Percentiles rank a stretch among this genome's conserved stretches.
Evolutionary conservation across 208 protist genomes (phyloP).

Genomic region (Angomonas deanei): DNA sequence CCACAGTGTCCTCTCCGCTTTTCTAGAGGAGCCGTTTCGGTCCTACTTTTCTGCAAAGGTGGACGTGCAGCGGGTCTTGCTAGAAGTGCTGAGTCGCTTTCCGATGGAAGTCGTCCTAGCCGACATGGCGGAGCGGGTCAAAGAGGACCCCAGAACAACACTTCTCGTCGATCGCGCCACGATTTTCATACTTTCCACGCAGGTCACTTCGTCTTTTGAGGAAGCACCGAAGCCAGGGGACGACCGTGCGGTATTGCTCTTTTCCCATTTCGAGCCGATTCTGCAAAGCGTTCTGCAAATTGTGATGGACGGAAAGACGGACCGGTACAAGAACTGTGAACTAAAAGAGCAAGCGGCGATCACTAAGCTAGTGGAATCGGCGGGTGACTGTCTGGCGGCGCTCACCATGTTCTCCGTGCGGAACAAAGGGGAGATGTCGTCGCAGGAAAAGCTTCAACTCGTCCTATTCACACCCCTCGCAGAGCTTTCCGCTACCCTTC

Average conservation of each 20-base stretch:
- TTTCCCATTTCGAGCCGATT: not conserved
- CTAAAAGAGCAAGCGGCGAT: no score
- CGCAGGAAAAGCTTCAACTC: no score
- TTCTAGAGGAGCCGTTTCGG: not conserved
- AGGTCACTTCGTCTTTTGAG: not conserved
- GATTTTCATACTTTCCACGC: slow-evolving; percentile 11
- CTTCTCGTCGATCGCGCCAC: slow-evolving; percentile 12
- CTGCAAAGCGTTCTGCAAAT: not conserved
- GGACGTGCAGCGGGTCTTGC: slow-evolving; percentile 26
- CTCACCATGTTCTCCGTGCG: no score
- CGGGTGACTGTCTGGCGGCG: no score
- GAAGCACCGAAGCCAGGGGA: not conserved
- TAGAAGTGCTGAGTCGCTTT: slow-evolving; percentile 42
- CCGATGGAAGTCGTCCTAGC: slow-evolving; percentile 17
- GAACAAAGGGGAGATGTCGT: no score
- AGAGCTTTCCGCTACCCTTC: no score
- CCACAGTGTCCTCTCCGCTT: not conserved
- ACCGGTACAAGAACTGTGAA: not conserved
- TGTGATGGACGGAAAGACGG: not conserved
- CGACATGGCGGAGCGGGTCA: not conserved
- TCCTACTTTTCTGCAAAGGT: slow-evolving; percentile 13
- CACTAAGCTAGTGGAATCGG: no score
- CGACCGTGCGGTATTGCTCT: not conserved
- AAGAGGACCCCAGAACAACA: not conserved
- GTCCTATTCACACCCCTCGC: no score